A percentile compares a stretch with the other conserved stretches of the same genome.
Evolutionary conservation across 2,329 filamentous ascomycete genomes (phyloP).

Genomic region (Exutisphaerella laricina): DNA sequence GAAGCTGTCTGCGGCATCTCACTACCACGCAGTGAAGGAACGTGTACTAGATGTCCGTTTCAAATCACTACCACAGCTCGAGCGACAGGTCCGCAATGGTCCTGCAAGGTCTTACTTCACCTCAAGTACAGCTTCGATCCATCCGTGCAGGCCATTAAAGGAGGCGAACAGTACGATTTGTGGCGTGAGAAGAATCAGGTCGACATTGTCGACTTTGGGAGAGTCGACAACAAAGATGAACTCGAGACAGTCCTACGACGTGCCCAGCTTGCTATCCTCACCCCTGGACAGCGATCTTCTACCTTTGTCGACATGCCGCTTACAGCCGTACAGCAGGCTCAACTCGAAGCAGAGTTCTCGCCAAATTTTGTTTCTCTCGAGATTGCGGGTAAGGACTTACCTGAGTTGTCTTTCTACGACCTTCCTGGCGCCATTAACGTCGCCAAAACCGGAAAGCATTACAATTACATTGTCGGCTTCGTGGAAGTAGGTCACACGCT

Average conservation of each 20-base stretch:
- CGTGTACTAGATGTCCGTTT: slow-evolving; percentile 72
- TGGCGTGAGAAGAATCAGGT: slow-evolving; percentile 52
- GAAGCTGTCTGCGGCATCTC: slow-evolving; percentile 56
- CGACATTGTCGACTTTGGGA: slow-evolving; percentile 55
- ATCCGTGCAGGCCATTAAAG: slow-evolving; percentile 50
- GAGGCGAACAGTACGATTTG: slow-evolving; percentile 57
- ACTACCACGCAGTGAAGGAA: slow-evolving; percentile 63
- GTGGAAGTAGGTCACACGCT: slow-evolving; percentile 45
- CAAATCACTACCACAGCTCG: slow-evolving; percentile 64
- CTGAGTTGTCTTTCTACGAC: slow-evolving; percentile 76
- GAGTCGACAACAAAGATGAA: slow-evolving; percentile 53
- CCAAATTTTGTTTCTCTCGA: slow-evolving; percentile 75
- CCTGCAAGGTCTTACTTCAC: slow-evolving; percentile 61
- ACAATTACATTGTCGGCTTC: slow-evolving; percentile 64
- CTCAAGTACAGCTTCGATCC: slow-evolving; percentile 56
- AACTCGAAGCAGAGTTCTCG: slow-evolving; percentile 60
- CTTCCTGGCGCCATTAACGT: slow-evolving; percentile 71
- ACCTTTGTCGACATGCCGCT: slow-evolving; percentile 32
- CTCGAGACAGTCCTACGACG: slow-evolving; percentile 65
- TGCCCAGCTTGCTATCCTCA: slow-evolving; percentile 73
- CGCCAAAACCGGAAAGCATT: slow-evolving; percentile 54
- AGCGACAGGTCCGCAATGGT: slow-evolving; percentile 49
- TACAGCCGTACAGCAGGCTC: neutral
- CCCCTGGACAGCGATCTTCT: slow-evolving; percentile 51
- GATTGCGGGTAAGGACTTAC: slow-evolving; percentile 65